Base-by-base conservation (phyloP, 192 early-diverging fungal species). In the Coemansia sp. region DNA sequence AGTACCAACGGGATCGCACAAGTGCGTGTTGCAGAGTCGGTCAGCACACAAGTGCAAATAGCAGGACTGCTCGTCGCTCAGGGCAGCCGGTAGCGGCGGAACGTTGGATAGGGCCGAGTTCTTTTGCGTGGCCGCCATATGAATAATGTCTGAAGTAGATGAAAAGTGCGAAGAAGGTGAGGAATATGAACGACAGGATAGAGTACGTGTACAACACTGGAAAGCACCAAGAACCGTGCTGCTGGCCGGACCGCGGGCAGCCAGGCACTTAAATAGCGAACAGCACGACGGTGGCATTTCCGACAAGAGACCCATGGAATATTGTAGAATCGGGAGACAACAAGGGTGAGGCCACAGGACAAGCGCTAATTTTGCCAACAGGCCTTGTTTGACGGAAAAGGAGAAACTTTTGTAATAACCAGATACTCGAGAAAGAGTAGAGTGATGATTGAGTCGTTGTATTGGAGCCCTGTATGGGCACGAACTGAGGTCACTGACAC, bases 231-330 rank as follows among this genome's bases (percentile, higher is more conserved):
- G 25, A 13, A 21, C 23, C 14, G 14, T 13, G 26, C 52, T 26
- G 34, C 56, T 18, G 1, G 56, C n/a, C 2, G 56, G 56, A 11
- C 56, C 9, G 2, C 33, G 56, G 33, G 33, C 35, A 7, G 35
- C 34, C 33, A 58, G 56, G 34, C 56, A 58, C 33, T 58, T 58
- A 36, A 58, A 36, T 58, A 58, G 56, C 56, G 28, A 58, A 18
- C 56, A 36, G 56, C n/a, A 1, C 35, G 35, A 7, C 3, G 14
- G 53, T 28, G 53, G 14, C 53, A 56, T 56, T 37, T 26, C 12
- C 14, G 14, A 41, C 1, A 41, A 1, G 4, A 31, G 31, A 31
- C 31, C 31, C 31, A 31, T 31, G 31, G 31, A 31, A 31, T 4
- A 31, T 3, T 20, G 6, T 28, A 52, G 26, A 52, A 28, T 52